phyloP scores from a whole-genome alignment of 2,329 filamentous ascomycete genomes.

The Sporothrix pseudoabietina region DNA sequence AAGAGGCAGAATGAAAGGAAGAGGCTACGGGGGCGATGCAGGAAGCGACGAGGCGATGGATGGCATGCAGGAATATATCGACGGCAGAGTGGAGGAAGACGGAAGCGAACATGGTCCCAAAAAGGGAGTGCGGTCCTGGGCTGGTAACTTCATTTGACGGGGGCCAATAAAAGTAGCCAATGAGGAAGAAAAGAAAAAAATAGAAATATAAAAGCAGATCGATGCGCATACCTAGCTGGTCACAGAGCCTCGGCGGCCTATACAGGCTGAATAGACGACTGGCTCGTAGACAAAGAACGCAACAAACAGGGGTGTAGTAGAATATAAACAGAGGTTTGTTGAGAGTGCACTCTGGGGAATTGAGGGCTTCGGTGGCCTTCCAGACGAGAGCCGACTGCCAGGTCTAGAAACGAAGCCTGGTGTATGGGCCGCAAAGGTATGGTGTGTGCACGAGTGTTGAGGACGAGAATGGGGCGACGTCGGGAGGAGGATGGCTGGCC shows the following conservation, averaged over 20 bases:
- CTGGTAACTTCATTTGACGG: conserved; percentile 22
- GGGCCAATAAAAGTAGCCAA: background rate
- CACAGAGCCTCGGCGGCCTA: conserved; percentile 21
- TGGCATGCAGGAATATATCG: background rate
- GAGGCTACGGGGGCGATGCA: background rate
- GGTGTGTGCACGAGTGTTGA: background rate
- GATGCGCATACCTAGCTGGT: background rate
- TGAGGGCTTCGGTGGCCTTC: background rate
- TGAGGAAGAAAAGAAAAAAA: background rate
- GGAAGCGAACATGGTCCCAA: conserved; percentile 6
- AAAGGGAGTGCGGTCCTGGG: background rate
- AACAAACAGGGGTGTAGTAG: background rate
- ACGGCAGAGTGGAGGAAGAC: conserved; percentile 13
- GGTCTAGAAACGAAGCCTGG: conserved; percentile 13
- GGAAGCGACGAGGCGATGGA: background rate
- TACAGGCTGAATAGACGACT: conserved; percentile 16
- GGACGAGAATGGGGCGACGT: background rate
- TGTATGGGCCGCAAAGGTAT: background rate
- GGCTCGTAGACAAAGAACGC: background rate
- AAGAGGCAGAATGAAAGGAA: background rate
- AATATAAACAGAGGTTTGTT: background rate
- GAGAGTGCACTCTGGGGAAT: background rate
- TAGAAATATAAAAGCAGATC: background rate
- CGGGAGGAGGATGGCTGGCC: background rate
- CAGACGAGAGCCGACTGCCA: background rate